These are phyloP conservation scores for Alnus glutinosa DNA, from an alignment of 306 rosid genomes.

Conservation along the genomic window DNA sequence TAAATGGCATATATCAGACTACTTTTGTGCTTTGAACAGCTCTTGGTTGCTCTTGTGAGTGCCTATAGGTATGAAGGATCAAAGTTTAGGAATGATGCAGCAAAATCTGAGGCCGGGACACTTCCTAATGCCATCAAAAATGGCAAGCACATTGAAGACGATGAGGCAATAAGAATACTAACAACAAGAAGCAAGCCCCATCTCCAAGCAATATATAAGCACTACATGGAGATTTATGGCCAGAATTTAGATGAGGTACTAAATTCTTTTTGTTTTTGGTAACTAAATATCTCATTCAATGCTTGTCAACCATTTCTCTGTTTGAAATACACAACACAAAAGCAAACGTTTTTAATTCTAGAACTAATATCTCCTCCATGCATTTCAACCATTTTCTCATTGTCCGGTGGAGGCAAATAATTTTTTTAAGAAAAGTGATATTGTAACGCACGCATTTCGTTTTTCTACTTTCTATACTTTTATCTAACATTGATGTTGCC, in stretches of 20 bases:
- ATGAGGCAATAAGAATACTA: constrained; percentile 67
- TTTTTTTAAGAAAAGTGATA: no score
- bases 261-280: no score
- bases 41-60: constrained; percentile 80
- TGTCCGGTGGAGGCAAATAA: no score
- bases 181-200: constrained; percentile 83
- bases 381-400: no score
- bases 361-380: no score
- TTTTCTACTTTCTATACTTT: no score
- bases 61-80: constrained; percentile 94
- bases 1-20: not conserved
- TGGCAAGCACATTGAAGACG: constrained; percentile 54
- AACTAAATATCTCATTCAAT: no score
- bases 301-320: no score
- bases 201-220: constrained; percentile 56
- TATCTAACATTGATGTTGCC: no score
- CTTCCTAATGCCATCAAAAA: constrained; percentile 58
- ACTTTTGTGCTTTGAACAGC: constrained; percentile 46
- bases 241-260: constrained; percentile 70
- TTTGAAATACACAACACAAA: no score
- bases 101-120: constrained; percentile 65
- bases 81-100: constrained; percentile 58
- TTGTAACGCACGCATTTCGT: no score
- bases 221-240: constrained; percentile 64
- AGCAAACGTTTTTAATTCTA: no score